Conservation (phyloP, 2,329 filamentous ascomycete species). For the Aspergillus persii region DNA sequence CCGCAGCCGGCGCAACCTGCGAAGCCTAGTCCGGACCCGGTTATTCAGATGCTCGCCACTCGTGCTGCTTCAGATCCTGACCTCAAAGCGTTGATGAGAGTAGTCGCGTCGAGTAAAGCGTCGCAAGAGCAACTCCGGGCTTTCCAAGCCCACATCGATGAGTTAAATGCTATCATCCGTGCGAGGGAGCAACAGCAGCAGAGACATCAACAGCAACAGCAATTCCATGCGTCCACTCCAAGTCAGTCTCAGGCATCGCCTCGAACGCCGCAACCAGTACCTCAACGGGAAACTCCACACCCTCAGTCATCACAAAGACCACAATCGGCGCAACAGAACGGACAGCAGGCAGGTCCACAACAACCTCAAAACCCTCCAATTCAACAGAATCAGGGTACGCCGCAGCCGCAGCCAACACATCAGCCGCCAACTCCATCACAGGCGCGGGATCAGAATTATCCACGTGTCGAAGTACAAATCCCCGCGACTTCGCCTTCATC, state of each 20-base stretch:
- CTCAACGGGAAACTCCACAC: conserved; percentile 10
- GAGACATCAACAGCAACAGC: conserved; percentile 28
- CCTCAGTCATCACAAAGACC: conserved; percentile 9
- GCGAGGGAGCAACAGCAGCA: conserved; percentile 42
- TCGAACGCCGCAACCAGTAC: conserved; percentile 16
- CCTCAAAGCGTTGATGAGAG: conserved; percentile 51
- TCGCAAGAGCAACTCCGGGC: conserved; percentile 49
- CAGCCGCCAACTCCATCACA: conserved; percentile 9
- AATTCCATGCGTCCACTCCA: conserved; percentile 16
- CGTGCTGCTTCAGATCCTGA: conserved; percentile 49
- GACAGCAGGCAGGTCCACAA: conserved; percentile 4
- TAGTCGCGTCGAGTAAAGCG: conserved; percentile 51
- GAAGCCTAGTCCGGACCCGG: conserved; percentile 49
- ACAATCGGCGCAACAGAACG: conserved; percentile 12
- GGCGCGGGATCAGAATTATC: conserved; percentile 9
- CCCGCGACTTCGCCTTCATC: conserved; percentile 5
- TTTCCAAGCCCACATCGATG: conserved; percentile 52
- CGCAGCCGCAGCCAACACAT: conserved; percentile 7
- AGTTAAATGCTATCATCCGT: conserved; percentile 50
- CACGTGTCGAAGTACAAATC: conserved; percentile 22
- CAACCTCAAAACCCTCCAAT: not conserved
- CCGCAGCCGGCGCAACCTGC: conserved; percentile 34
- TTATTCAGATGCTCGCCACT: conserved; percentile 54
- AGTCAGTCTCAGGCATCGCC: conserved; percentile 17
- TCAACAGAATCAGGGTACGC: conserved; percentile 1